Evolutionary conservation across 2,329 filamentous ascomycete genomes (phyloP).

Genomic region (Colletotrichum simmondsii): DNA sequence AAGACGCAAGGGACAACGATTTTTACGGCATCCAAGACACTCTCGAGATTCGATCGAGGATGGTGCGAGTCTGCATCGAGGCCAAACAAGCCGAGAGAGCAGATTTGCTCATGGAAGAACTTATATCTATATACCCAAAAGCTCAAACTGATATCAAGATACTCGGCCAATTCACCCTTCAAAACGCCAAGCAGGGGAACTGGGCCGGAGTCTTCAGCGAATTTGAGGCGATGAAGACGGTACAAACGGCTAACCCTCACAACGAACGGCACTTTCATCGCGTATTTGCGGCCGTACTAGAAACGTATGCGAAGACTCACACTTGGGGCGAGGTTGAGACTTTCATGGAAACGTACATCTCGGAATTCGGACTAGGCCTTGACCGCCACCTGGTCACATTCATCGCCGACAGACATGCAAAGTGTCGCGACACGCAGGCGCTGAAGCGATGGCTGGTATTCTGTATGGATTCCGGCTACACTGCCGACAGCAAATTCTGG

Average conservation of each 20-base stretch:
- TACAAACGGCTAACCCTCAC: constrained; percentile 12
- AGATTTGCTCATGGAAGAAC: background rate
- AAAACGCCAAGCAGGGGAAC: constrained; percentile 50
- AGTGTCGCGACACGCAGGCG: constrained; percentile 48
- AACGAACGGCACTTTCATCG: constrained; percentile 39
- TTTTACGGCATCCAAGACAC: constrained; percentile 28
- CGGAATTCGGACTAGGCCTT: constrained; percentile 47
- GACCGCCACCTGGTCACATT: constrained; percentile 51
- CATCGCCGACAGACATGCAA: constrained; percentile 55
- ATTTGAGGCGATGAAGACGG: constrained; percentile 44
- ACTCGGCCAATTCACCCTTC: constrained; percentile 47
- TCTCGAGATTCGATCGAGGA: constrained; percentile 12
- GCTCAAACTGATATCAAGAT: constrained; percentile 35
- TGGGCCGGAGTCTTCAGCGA: constrained; percentile 51
- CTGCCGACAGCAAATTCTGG: constrained; percentile 49
- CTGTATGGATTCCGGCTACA: constrained; percentile 49
- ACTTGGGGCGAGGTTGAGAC: constrained; percentile 51
- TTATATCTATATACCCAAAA: constrained; percentile 1
- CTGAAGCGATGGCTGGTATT: constrained; percentile 54
- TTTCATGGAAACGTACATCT: constrained; percentile 50
- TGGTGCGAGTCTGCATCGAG: constrained; percentile 28
- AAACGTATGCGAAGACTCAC: constrained; percentile 51
- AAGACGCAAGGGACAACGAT: constrained; percentile 1
- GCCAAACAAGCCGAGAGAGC: constrained; percentile 17
- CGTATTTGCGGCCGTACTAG: constrained; percentile 51